Evolutionary conservation across 1,139 yeast species (phyloP).

Genomic region (Schwanniomyces etchellsii): DNA sequence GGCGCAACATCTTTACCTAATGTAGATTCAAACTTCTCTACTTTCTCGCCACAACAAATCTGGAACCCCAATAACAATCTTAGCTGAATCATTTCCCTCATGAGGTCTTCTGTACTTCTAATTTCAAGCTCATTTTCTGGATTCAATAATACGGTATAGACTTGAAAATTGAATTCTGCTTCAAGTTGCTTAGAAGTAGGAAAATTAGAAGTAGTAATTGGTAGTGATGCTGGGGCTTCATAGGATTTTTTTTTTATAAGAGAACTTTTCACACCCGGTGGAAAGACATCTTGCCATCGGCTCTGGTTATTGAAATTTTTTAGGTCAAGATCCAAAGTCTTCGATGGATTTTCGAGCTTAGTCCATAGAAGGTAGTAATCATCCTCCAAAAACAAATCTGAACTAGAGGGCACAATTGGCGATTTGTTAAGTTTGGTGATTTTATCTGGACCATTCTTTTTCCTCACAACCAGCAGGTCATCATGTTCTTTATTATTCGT

Average conservation of each 20-base stretch:
- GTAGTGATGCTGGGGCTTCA: constrained; percentile 89
- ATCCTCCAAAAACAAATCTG: background rate
- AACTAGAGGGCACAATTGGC: too few relatives aligned
- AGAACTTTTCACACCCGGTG: constrained; percentile 57
- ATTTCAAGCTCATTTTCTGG: constrained; percentile 47
- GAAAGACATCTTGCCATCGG: constrained; percentile 88
- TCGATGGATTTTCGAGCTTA: constrained; percentile 64
- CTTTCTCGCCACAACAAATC: constrained; percentile 68
- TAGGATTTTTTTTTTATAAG: constrained; percentile 88
- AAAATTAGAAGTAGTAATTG: constrained; percentile 70
- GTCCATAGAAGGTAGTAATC: constrained; percentile 50
- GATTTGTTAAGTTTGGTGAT: background rate
- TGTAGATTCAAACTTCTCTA: constrained; percentile 58
- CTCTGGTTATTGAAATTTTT: constrained; percentile 33
- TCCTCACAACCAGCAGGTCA: constrained; percentile 2
- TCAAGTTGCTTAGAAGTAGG: constrained; percentile 67
- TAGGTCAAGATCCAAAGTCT: constrained; percentile 43
- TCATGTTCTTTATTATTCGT: background rate
- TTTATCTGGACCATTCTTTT: constrained; percentile 3
- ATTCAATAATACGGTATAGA: constrained; percentile 59
- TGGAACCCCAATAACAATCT: constrained; percentile 87
- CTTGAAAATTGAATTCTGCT: constrained; percentile 54
- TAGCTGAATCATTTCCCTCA: constrained; percentile 84
- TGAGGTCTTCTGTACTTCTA: constrained; percentile 53
- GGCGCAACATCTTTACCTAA: constrained; percentile 54